Evolutionary conservation across 495 filamentous ascomycete genomes (phyloP), one percentile per base, ranked within the genome.

Genomic region (Parmelia sp.): DNA sequence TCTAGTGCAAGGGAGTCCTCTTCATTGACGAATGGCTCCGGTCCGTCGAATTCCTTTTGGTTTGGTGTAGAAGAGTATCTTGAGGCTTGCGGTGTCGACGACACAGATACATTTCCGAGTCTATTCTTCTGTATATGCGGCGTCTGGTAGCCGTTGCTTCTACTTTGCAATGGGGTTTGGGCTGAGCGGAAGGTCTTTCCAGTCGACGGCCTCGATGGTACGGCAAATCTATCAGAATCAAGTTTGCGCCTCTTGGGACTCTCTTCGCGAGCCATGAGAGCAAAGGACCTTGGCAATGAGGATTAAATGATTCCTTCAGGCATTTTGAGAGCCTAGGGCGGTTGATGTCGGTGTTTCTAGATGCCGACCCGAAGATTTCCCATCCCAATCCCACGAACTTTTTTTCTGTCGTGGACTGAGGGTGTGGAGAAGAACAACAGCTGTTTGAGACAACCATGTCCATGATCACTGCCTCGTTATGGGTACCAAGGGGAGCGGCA

Each of bases 401-500:
- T 51, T 25, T 49, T 11, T 37, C 36, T 14, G 39, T 40, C 39
- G 8, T 14, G 3, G 39, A 15, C 9, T 40, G 9, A 14, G 3
- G 7, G 8, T 25, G 10, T 10, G 10, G 12, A 5, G 11, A 25
- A 51, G 17, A 8, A 51, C 25, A 29, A 51, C 29, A 11, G 29
- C 29, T n/a, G 27, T 31, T 31, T 15, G 15, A 57, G 21, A 7
- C 19, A n/a, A 19, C 27, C 2, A 87, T 87, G 86, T 87, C 86
- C 71, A 97, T 97, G 93, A 96, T 99, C 63, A 97, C 95, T 27
- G 89, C 91, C 42, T 90, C 92, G 1, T 75, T 88, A 7, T 99
- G 94, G 94, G 93, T 97, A 69, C 91, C 91, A 64, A 89, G 92
- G 23, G 95, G 95, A 51, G 91, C 92, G 76, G 91, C 95, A 39